Evolutionary conservation across 2,329 filamentous ascomycete species (phyloP).

Genomic region (Trematosphaeria pertusa): DNA sequence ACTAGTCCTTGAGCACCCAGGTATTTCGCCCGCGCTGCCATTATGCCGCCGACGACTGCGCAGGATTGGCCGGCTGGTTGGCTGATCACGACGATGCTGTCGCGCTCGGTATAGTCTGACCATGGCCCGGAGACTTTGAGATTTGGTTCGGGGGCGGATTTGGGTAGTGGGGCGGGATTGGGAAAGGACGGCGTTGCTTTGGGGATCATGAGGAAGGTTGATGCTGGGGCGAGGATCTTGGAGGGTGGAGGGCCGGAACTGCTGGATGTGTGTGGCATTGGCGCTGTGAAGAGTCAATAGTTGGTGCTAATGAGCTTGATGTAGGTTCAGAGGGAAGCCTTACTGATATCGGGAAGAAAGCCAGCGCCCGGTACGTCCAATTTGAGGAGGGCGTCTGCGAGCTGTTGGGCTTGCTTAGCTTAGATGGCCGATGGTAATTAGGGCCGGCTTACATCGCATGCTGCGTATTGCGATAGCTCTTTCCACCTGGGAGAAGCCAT

Average conservation of each 20-base stretch:
- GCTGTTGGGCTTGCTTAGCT: conserved; percentile 26
- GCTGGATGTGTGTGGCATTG: conserved; percentile 31
- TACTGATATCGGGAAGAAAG: conserved; percentile 69
- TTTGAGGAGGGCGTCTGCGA: conserved; percentile 74
- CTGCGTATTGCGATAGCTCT: conserved; percentile 41
- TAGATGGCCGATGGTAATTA: background rate
- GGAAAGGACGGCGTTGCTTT: conserved; percentile 58
- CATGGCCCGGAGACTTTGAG: conserved; percentile 61
- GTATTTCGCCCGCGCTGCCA: conserved; percentile 72
- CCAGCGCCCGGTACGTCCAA: conserved; percentile 71
- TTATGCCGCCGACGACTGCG: conserved; percentile 78
- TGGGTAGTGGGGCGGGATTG: conserved; percentile 39
- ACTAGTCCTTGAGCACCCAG: conserved; percentile 67
- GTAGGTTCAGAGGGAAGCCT: conserved; percentile 34
- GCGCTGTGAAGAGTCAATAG: conserved; percentile 26
- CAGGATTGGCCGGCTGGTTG: conserved; percentile 71
- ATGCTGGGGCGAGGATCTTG: conserved; percentile 60
- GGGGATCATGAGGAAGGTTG: conserved; percentile 68
- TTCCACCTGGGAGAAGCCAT: conserved; percentile 40
- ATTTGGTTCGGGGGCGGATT: conserved; percentile 38
- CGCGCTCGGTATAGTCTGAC: conserved; percentile 68
- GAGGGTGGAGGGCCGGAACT: conserved; percentile 22
- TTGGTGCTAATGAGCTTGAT: background rate
- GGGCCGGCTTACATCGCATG: conserved; percentile 38
- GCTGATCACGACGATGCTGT: conserved; percentile 70